These are phyloP conservation scores for Plasmopara viticola DNA, from an alignment of 352 stramenopile genomes.

Conservation along the genomic window DNA sequence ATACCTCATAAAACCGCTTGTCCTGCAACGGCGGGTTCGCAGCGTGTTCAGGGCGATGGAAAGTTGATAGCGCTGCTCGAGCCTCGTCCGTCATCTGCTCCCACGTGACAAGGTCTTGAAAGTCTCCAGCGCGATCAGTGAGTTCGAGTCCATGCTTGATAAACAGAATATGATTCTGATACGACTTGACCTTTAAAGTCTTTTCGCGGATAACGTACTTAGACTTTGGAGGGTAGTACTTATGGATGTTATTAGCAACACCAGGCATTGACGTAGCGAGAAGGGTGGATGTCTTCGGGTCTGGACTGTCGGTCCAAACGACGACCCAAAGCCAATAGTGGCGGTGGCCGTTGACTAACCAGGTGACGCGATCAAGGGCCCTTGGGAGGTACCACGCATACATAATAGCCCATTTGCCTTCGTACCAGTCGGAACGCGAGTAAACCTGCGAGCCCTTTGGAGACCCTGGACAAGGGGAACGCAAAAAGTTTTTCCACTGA, in stretches of 20 bases:
- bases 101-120: slow-evolving; percentile 18
- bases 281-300: slow-evolving; percentile 7
- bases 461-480: slow-evolving; percentile 8
- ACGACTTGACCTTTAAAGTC: slow-evolving; percentile 10
- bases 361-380: neutral
- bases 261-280: slow-evolving; percentile 5
- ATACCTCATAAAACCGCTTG: neutral
- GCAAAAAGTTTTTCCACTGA: slow-evolving; percentile 7
- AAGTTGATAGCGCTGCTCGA: slow-evolving; percentile 3
- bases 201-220: slow-evolving; percentile 5
- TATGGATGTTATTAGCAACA: slow-evolving; percentile 2
- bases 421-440: slow-evolving; percentile 4
- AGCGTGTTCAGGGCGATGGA: neutral
- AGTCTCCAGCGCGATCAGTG: slow-evolving; percentile 6
- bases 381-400: slow-evolving; percentile 22
- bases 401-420: slow-evolving; percentile 9
- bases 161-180: slow-evolving; percentile 1
- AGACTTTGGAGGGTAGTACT: slow-evolving; percentile 3
- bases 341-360: slow-evolving; percentile 4
- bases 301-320: slow-evolving; percentile 18
- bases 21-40: neutral
- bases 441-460: slow-evolving; percentile 16
- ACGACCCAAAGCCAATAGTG: slow-evolving; percentile 16
- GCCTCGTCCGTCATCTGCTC: slow-evolving; percentile 15
- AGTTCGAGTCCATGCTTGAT: slow-evolving; percentile 6